phyloP scores from a whole-genome alignment of 345 rosid genomes.

The Mercurialis annua region DNA sequence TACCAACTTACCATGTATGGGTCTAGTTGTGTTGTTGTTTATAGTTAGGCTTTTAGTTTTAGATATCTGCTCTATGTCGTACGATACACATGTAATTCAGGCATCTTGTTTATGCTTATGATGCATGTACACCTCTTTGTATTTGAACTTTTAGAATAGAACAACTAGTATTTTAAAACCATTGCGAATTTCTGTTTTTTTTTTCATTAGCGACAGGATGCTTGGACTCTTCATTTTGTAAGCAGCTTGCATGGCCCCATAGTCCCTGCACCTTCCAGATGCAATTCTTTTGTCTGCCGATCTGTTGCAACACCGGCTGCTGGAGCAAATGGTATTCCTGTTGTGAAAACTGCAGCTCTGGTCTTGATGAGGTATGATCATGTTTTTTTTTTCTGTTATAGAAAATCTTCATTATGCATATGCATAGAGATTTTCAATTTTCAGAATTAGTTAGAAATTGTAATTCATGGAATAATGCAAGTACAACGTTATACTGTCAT shows the following conservation, averaged over 20 bases:
- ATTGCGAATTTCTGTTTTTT: constrained; percentile 17
- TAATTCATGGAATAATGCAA: not conserved
- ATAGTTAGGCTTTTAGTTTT: not conserved
- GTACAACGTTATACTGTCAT: not conserved
- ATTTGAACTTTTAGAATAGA: not conserved
- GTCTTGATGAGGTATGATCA: constrained; percentile 45
- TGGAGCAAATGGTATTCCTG: constrained; percentile 49
- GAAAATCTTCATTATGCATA: not conserved
- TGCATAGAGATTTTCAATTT: not conserved
- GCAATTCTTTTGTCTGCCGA: constrained; percentile 49
- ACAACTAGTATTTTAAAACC: not conserved
- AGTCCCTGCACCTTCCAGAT: constrained; percentile 39
- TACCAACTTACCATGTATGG: not conserved
- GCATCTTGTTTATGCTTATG: not conserved
- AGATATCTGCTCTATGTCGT: not conserved
- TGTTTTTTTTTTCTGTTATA: not conserved
- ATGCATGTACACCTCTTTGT: not conserved
- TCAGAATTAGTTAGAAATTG: not conserved
- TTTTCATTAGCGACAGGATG: constrained; percentile 47
- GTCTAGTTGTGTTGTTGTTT: constrained; percentile 3
- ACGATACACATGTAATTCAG: not conserved
- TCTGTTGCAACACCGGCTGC: constrained; percentile 46
- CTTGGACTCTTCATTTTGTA: constrained; percentile 55
- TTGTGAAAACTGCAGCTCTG: constrained; percentile 47
- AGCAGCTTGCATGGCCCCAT: constrained; percentile 36